Evolutionary conservation across 2,329 filamentous ascomycete genomes (phyloP).

Genomic region (Fusarium oxysporum): DNA sequence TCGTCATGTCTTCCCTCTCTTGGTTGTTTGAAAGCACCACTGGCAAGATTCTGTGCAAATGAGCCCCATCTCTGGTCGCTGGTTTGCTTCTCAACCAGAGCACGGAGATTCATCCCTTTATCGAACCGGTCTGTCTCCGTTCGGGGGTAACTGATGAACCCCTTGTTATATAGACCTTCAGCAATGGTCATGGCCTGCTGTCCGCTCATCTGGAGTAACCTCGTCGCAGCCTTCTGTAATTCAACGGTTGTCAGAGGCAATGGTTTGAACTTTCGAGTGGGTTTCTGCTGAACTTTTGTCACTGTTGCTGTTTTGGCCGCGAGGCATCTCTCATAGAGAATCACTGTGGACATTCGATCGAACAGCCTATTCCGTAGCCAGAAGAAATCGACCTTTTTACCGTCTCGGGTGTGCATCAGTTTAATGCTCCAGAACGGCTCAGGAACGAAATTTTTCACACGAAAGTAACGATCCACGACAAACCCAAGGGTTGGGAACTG

Average conservation of each 20-base stretch:
- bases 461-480: conserved; percentile 94
- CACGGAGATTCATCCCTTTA: conserved; percentile 83
- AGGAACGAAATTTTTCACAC: conserved; percentile 91
- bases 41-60: conserved; percentile 80
- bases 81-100: conserved; percentile 85
- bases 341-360: conserved; percentile 81
- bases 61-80: conserved; percentile 81
- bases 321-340: conserved; percentile 89
- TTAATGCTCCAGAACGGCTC: conserved; percentile 95
- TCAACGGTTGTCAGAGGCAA: conserved; percentile 95
- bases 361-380: conserved; percentile 89
- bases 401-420: conserved; percentile 80
- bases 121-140: conserved; percentile 98
- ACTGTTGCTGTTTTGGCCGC: conserved; percentile 81
- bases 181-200: conserved; percentile 90
- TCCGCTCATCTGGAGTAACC: conserved; percentile 89
- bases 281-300: conserved; percentile 87
- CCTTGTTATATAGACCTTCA: conserved; percentile 89
- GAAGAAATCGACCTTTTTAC: conserved; percentile 82
- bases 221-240: conserved; percentile 93
- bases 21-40: conserved; percentile 83
- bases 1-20: conserved; percentile 90
- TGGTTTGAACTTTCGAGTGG: conserved; percentile 93
- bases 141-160: conserved; percentile 96
- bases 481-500: conserved; percentile 98